Evolutionary conservation across 331 rosid species (phyloP).

Genomic region (Stylosanthes scabra): DNA sequence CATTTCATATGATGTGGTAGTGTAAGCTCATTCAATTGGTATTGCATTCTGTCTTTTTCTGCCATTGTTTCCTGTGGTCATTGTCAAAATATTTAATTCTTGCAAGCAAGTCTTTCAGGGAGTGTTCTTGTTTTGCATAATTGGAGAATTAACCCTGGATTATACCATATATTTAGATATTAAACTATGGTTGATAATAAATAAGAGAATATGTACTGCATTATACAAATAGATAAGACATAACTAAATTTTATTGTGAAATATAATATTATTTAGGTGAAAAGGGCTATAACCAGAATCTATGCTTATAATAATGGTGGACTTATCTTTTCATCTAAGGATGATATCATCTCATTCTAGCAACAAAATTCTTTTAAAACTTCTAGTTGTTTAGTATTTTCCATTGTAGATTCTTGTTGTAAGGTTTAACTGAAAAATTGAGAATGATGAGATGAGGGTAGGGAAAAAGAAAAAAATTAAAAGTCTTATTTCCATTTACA

Average conservation of each 20-base stretch:
- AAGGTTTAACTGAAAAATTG: slow-evolving; percentile 3
- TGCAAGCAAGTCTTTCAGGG: slow-evolving; percentile 16
- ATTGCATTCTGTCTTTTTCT: slow-evolving; percentile 16
- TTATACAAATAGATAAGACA: background rate
- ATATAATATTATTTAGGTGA: background rate
- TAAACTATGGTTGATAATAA: background rate
- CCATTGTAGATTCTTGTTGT: background rate
- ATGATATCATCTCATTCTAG: too few relatives aligned
- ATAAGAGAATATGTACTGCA: background rate
- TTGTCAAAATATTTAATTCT: background rate
- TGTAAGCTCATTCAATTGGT: slow-evolving; percentile 32
- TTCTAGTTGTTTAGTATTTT: too few relatives aligned
- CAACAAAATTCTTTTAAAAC: too few relatives aligned
- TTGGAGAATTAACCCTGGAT: background rate
- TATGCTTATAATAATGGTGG: too few relatives aligned
- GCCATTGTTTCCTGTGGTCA: background rate
- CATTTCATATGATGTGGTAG: background rate
- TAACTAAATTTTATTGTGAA: slow-evolving; percentile 19
- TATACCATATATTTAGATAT: slow-evolving; percentile 15
- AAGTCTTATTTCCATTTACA: too few relatives aligned
- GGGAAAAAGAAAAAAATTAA: background rate
- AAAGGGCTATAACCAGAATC: too few relatives aligned
- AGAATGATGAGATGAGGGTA: slow-evolving; percentile 2
- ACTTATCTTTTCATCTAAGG: too few relatives aligned
- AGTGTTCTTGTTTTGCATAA: slow-evolving; percentile 8